Evolutionary conservation across 768 basidiomycete genomes (phyloP).

Genomic region (Lactarius vividus): DNA sequence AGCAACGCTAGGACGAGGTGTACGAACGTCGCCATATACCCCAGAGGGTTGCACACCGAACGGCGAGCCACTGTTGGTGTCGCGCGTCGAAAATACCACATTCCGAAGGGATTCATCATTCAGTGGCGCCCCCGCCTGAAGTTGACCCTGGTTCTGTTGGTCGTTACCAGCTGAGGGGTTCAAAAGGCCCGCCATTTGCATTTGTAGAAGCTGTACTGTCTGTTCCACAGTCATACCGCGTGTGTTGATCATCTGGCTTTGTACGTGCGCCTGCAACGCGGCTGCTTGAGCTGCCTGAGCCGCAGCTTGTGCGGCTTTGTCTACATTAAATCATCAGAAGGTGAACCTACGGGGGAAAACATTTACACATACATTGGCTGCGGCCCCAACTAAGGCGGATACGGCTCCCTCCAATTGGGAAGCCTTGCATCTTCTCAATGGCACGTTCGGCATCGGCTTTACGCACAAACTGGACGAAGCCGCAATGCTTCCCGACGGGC

Average conservation of each 20-base stretch:
- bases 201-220: conserved; percentile 56
- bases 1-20: conserved; percentile 20
- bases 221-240: conserved; percentile 55
- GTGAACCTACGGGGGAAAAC: neutral
- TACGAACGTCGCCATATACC: conserved; percentile 21
- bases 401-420: conserved; percentile 88
- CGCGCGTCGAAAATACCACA: conserved; percentile 21
- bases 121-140: conserved; percentile 25
- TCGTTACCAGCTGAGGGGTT: conserved; percentile 29
- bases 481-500: conserved; percentile 93
- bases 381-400: conserved; percentile 93
- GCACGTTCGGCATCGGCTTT: conserved; percentile 90
- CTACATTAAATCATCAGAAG: conserved; percentile 38
- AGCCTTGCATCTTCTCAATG: conserved; percentile 96
- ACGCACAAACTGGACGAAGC: conserved; percentile 92
- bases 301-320: conserved; percentile 89
- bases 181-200: conserved; percentile 44
- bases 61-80: conserved; percentile 16
- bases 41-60: conserved; percentile 24
- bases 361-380: conserved; percentile 71
- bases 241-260: conserved; percentile 32
- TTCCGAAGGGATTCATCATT: conserved; percentile 24
- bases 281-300: conserved; percentile 72
- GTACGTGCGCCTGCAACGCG: conserved; percentile 52
- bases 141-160: conserved; percentile 29